Evolutionary conservation across 371 early-diverging fungal genomes (phyloP), one percentile per base, ranked within the genome.

Genomic region (Mucor saturninus): DNA sequence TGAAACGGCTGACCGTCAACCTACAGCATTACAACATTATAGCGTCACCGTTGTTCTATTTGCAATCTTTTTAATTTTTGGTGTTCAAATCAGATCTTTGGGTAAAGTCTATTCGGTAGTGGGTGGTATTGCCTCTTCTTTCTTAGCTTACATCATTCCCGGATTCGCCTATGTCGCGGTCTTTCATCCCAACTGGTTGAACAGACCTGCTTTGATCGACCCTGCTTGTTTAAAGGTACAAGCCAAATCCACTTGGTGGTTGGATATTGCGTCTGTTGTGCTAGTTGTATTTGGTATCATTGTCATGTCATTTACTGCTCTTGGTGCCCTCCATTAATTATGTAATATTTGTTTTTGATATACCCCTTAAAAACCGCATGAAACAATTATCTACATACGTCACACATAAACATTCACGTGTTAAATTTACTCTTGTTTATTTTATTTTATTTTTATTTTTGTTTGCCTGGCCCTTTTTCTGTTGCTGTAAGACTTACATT

Each of bases 91-190:
- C 10, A 66, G 68, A 3, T 77, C 80, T 2, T 73, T 87, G 2
- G 87, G 87, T 10, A 76, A 82, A 39, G 74, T 84, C 4, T 85
- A 84, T 54, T 78, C 82, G 11, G 53, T 84, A 11, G 83, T 85
- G 10, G 87, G 87, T 48, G 85, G 85, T 6, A 54, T 87, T 49
- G 81, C 84, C 9, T 79, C 83, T 13, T 80, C 86, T 0, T 84
- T 73, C 55, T 54, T 87, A 46, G 87, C 87, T 1, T 87, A 85
- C 32, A 81, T 85, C 39, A 75, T 85, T 26, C 87, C 87, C 0
- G 81, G 79, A 0, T 52, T 71, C 29, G 72, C 80, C 14, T 86
- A 83, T 61, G 66, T 84, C 29, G 67, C 75, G 11, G 61, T 69
- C 9, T 69, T 69, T 35, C 69, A 69, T 65, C 69, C 69, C 43